Evolutionary conservation across 345 rosid genomes (phyloP).

Genomic region (Anastatica hierochuntica): DNA sequence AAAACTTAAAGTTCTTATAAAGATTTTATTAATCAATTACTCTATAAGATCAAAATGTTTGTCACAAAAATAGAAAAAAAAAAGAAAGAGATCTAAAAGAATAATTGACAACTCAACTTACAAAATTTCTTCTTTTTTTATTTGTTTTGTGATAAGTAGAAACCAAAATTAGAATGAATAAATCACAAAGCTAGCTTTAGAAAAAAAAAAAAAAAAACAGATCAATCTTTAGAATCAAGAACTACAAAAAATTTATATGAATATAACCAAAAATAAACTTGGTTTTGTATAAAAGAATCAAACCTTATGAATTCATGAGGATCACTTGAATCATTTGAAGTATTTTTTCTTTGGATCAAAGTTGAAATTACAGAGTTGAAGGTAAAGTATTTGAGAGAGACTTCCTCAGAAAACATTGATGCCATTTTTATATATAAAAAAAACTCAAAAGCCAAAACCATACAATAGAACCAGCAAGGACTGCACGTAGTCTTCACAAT

Average conservation of each 20-base stretch:
- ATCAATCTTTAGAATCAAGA: conserved; percentile 8
- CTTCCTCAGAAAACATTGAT: conserved; percentile 19
- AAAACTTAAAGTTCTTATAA: no score
- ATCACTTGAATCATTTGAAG: conserved; percentile 12
- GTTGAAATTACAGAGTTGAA: conserved; percentile 4
- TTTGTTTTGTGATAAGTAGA: no score
- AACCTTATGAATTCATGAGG: conserved; percentile 10
- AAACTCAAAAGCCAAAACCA: not conserved
- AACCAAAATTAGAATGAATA: not conserved
- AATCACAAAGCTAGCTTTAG: not conserved
- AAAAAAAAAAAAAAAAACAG: not conserved
- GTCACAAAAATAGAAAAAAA: no score
- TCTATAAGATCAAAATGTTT: no score
- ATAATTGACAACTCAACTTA: conserved; percentile 10
- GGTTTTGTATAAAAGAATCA: not conserved
- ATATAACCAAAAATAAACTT: not conserved
- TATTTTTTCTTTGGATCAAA: not conserved
- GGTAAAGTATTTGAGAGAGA: conserved; percentile 14
- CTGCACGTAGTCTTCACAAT: conserved; percentile 30
- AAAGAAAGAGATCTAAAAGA: conserved; percentile 27
- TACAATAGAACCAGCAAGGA: conserved; percentile 25
- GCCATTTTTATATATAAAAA: not conserved
- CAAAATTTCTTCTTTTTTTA: not conserved
- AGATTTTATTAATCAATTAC: no score
- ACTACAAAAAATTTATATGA: not conserved